phyloP scores from a whole-genome alignment of 306 rosid species.

The Cucurbita pepo region DNA sequence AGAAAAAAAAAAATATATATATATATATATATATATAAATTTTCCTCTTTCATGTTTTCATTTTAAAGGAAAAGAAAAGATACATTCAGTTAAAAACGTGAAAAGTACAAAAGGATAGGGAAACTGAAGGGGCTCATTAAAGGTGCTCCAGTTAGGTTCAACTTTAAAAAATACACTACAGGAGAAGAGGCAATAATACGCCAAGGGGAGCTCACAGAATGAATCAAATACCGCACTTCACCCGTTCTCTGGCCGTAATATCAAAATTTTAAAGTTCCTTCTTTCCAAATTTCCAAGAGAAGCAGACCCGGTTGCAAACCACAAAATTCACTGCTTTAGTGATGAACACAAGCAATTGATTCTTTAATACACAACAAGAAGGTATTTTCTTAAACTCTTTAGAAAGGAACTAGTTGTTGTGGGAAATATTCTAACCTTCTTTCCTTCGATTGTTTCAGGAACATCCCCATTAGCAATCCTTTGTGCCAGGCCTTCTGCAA shows the following conservation, averaged over 20 bases:
- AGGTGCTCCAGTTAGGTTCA: neutral
- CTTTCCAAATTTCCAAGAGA: neutral
- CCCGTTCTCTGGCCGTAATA: neutral
- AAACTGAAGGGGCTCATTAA: neutral
- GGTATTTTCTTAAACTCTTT: neutral
- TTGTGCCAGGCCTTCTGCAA: slow-evolving; percentile 95
- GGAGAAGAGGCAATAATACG: neutral
- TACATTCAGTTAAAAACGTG: neutral
- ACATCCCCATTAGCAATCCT: slow-evolving; percentile 86
- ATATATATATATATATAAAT: neutral
- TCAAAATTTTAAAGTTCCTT: neutral
- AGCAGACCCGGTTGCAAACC: neutral
- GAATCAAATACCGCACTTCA: neutral
- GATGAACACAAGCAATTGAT: neutral
- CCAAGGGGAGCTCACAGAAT: neutral
- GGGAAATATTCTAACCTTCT: slow-evolving; percentile 41
- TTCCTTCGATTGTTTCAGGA: slow-evolving; percentile 95
- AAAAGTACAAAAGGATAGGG: neutral
- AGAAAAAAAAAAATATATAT: no score
- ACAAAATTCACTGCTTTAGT: neutral
- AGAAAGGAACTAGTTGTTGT: neutral
- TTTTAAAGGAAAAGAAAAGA: neutral
- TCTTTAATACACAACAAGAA: neutral
- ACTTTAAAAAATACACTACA: neutral
- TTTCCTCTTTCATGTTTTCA: neutral